Percentiles rank a stretch among this genome's conserved stretches.
Evolutionary conservation across 176 grass and related monocot species (phyloP).

Genomic region (Saccharum spontaneum): DNA sequence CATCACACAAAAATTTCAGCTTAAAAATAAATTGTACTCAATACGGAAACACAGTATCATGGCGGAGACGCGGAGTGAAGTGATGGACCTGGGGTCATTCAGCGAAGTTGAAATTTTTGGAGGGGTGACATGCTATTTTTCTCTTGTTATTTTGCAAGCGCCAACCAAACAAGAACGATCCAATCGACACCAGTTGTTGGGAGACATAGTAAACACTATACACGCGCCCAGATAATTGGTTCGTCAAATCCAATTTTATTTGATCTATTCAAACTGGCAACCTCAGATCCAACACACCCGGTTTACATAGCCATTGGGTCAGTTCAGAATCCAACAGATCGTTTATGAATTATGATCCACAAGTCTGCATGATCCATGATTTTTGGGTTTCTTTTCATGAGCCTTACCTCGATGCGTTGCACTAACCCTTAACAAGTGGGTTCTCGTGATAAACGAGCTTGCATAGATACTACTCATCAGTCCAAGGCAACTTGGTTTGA

Average conservation of each 20-base stretch:
- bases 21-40: background rate
- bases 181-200: background rate
- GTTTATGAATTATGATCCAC: too few relatives aligned
- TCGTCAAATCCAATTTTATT: background rate
- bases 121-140: background rate
- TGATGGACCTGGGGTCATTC: background rate
- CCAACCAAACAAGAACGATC: constrained; percentile 14
- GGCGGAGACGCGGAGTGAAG: background rate
- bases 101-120: background rate
- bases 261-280: background rate
- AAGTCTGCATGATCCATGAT: background rate
- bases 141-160: background rate
- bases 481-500: background rate
- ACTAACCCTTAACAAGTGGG: background rate
- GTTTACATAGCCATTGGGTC: background rate
- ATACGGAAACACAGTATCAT: background rate
- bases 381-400: background rate
- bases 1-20: background rate
- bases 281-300: background rate
- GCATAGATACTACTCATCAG: background rate
- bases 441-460: constrained; percentile 5
- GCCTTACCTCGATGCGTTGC: background rate
- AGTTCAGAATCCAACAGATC: background rate
- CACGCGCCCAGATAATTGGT: background rate
- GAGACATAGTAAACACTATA: background rate